phyloP scores from a whole-genome alignment of 2,329 filamentous ascomycete genomes.

The Hortaea sp. region DNA sequence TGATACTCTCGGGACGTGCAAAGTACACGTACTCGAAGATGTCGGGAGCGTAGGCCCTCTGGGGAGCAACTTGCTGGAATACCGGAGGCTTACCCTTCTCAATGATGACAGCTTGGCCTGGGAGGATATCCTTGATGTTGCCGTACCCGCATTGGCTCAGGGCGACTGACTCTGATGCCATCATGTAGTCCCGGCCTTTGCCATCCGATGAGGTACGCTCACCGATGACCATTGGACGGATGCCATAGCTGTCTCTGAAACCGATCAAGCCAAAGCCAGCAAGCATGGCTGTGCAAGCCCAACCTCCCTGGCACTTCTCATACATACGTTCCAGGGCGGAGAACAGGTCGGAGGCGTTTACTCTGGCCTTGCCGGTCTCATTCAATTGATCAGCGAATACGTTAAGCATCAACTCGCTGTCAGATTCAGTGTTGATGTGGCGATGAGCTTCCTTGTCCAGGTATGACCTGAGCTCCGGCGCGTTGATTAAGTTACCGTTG shows the following conservation, averaged over 20 bases:
- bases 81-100: slow-evolving; percentile 64
- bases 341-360: slow-evolving; percentile 70
- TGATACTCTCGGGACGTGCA: slow-evolving; percentile 67
- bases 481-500: slow-evolving; percentile 85
- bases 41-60: slow-evolving; percentile 66
- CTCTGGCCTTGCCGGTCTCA: slow-evolving; percentile 69
- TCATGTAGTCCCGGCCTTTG: slow-evolving; percentile 66
- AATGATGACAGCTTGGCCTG: slow-evolving; percentile 78
- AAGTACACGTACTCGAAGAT: slow-evolving; percentile 88
- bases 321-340: slow-evolving; percentile 63
- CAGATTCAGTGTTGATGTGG: slow-evolving; percentile 84
- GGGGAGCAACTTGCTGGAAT: slow-evolving; percentile 63
- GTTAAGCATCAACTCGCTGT: slow-evolving; percentile 81
- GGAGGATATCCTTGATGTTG: slow-evolving; percentile 65
- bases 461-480: slow-evolving; percentile 56
- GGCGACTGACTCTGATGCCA: slow-evolving; percentile 80
- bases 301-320: slow-evolving; percentile 61
- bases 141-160: slow-evolving; percentile 70
- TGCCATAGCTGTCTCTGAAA: slow-evolving; percentile 71
- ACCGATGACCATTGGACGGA: slow-evolving; percentile 72
- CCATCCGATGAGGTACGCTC: slow-evolving; percentile 44
- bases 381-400: slow-evolving; percentile 76
- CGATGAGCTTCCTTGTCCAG: slow-evolving; percentile 70
- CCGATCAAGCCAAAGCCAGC: slow-evolving; percentile 71
- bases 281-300: slow-evolving; percentile 73